A percentile compares a stretch with the other conserved stretches of the same genome.
These are phyloP conservation scores for Ceratopteris richardii DNA, from an alignment of 75 land plant species.

Conservation along the genomic window DNA sequence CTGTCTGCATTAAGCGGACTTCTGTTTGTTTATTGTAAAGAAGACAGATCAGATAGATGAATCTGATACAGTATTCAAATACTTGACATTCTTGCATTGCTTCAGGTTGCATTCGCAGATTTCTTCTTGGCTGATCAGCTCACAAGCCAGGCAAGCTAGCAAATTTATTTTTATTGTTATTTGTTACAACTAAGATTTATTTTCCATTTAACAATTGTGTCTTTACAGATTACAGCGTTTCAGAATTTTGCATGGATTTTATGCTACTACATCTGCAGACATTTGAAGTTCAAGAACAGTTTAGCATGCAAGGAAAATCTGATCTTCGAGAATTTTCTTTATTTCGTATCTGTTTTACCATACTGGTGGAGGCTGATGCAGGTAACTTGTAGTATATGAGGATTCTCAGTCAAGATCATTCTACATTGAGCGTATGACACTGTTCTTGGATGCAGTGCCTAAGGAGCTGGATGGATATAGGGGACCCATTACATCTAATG, in stretches of 20 bases:
- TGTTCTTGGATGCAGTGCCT: constrained; percentile 17
- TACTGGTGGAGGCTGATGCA: constrained; percentile 40
- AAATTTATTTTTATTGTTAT: neutral
- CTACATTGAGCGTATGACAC: too few species aligned
- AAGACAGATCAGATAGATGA: too few species aligned
- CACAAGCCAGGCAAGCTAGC: constrained; percentile 11
- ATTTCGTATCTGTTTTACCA: constrained; percentile 16
- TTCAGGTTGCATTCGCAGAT: constrained; percentile 4
- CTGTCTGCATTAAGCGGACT: too few species aligned
- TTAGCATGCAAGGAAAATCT: constrained; percentile 10
- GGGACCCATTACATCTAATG: constrained; percentile 16
- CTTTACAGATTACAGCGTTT: constrained; percentile 15
- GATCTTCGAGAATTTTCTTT: constrained; percentile 5
- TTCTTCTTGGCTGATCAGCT: constrained; percentile 21
- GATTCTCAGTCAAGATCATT: too few species aligned
- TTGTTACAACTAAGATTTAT: neutral
- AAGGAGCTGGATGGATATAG: constrained; percentile 30
- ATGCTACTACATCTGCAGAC: constrained; percentile 18
- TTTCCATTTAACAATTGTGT: too few species aligned
- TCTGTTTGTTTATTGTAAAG: too few species aligned
- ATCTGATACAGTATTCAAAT: too few species aligned
- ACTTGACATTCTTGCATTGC: too few species aligned
- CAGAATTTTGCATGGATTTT: constrained; percentile 14
- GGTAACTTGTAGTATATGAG: constrained; percentile 3
- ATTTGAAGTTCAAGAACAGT: neutral